phyloP scores from a whole-genome alignment of 108 stramenopile species.

The Nannochloropsis oceanica region DNA sequence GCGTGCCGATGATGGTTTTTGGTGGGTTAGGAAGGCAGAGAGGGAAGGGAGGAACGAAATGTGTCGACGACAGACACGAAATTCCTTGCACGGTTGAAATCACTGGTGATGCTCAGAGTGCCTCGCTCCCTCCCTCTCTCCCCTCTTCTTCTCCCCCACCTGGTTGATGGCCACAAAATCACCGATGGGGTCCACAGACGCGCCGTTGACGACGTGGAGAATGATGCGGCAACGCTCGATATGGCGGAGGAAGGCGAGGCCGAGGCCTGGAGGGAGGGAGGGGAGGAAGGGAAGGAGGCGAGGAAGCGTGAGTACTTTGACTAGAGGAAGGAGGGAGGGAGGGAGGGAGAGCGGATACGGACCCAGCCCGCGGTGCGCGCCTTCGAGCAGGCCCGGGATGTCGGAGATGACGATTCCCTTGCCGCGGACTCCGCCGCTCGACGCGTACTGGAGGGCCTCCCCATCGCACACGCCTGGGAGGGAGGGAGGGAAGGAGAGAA shows the following conservation, averaged over 20 bases:
- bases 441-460: not conserved
- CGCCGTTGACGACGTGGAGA: slow-evolving; percentile 84
- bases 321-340: not conserved
- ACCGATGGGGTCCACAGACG: slow-evolving; percentile 71
- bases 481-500: not conserved
- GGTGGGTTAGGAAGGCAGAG: no score
- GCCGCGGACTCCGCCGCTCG: slow-evolving; percentile 5
- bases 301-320: not conserved
- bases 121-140: not conserved
- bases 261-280: slow-evolving; percentile 47
- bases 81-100: no score
- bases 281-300: not conserved
- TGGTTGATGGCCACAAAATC: slow-evolving; percentile 79
- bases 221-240: slow-evolving; percentile 76
- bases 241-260: slow-evolving; percentile 70
- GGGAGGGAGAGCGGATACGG: not conserved
- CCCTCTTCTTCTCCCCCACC: not conserved
- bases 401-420: slow-evolving; percentile 73
- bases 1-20: no score
- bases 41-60: no score
- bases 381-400: slow-evolving; percentile 83
- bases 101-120: no score
- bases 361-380: slow-evolving; percentile 52
- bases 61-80: no score
- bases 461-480: not conserved